Conservation (phyloP, 345 rosid genomes). For the Euphorbia tirucalli region DNA sequence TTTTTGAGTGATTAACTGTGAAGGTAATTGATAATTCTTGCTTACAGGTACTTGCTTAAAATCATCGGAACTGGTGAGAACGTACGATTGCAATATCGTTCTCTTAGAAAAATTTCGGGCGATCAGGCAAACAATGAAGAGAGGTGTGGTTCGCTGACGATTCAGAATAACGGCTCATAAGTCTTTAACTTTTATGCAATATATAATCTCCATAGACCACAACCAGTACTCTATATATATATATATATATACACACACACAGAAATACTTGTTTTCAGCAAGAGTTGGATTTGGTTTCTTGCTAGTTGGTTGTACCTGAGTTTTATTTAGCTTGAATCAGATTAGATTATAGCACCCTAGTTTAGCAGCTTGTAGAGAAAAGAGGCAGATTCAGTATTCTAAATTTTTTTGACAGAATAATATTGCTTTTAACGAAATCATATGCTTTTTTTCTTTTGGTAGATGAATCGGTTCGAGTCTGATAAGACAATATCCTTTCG, state of each 20-base stretch:
- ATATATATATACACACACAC: background rate
- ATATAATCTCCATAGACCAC: conserved; percentile 1
- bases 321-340: conserved; percentile 21
- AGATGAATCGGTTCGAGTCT: no score
- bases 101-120: conserved; percentile 60
- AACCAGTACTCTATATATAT: conserved; percentile 2
- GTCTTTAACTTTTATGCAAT: background rate
- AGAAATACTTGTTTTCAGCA: background rate
- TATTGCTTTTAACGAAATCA: no score
- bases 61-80: conserved; percentile 78
- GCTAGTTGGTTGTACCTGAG: conserved; percentile 8
- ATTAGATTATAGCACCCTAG: conserved; percentile 13
- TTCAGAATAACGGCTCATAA: conserved; percentile 55
- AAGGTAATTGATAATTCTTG: background rate
- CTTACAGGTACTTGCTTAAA: conserved; percentile 79
- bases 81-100: conserved; percentile 89
- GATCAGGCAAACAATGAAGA: conserved; percentile 41
- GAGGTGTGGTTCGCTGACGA: conserved; percentile 44
- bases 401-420: no score
- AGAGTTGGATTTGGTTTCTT: conserved; percentile 11
- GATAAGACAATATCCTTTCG: no score
- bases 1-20: background rate
- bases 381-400: no score
- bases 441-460: no score
- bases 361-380: conserved; percentile 28